These are phyloP conservation scores for Cercospora sesami DNA, from an alignment of 2,329 filamentous ascomycete genomes.

Conservation along the genomic window DNA sequence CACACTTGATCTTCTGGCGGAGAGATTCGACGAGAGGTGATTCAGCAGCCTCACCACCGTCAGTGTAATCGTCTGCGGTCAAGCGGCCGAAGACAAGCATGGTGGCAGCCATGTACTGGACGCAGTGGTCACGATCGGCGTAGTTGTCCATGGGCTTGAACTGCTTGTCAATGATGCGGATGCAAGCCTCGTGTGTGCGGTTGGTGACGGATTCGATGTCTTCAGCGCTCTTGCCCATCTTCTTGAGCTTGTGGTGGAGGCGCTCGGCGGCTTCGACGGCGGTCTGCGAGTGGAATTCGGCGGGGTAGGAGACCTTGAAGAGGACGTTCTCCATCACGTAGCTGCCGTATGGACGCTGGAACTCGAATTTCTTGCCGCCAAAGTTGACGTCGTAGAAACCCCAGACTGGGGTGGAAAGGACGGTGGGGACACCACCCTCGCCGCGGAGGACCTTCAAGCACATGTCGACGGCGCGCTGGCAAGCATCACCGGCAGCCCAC, in stretches of 20 bases:
- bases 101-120: conserved; percentile 97
- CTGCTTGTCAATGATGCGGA: conserved; percentile 99
- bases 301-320: conserved; percentile 99
- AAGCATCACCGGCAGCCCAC: conserved; percentile 97
- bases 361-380: conserved; percentile 92
- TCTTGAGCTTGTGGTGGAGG: conserved; percentile 78
- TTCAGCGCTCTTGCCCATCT: conserved; percentile 82
- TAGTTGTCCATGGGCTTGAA: conserved; percentile 99
- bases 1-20: conserved; percentile 89
- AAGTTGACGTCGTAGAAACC: conserved; percentile 99
- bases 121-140: conserved; percentile 98
- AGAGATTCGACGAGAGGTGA: conserved; percentile 87
- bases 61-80: conserved; percentile 88
- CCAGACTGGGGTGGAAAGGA: conserved; percentile 90
- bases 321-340: conserved; percentile 99
- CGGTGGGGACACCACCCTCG: conserved; percentile 86
- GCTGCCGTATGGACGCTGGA: conserved; percentile 93
- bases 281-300: conserved; percentile 98
- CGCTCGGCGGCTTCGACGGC: conserved; percentile 92
- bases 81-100: conserved; percentile 96
- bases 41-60: conserved; percentile 87
- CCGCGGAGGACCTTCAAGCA: conserved; percentile 97
- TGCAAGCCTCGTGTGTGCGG: conserved; percentile 96
- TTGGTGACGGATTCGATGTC: conserved; percentile 93
- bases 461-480: conserved; percentile 95